Base-by-base conservation (phyloP, 1,139 yeast genomes). In the Yarrowia galli region DNA sequence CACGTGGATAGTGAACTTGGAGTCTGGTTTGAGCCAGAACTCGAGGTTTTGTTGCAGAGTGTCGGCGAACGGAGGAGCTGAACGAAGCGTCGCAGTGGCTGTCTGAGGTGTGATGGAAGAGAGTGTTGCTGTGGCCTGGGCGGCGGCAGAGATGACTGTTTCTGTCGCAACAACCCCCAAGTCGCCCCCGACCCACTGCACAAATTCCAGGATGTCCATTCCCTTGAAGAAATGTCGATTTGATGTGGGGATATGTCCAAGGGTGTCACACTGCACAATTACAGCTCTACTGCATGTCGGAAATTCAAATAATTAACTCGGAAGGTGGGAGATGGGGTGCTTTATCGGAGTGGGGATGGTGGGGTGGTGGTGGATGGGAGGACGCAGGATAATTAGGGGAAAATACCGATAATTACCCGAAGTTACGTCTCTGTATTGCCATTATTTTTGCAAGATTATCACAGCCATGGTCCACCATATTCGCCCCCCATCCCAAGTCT, bases 141-240 rank as follows among this genome's bases (percentile, higher is more conserved):
- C 23, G 8, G 63, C 20, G 15, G 43, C 32, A 2, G 54, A 40
- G 28, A 25, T 45, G 15, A 23, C 36, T n/a, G 66, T 61, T 12
- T 32, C 46, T 4, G 54, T 45, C 7, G 66, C 66, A 8, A 45
- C 56, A 4, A 28, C 66, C 15, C 66, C 54, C 18, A 46, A 12
- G n/a, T 58, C 64, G 25, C 64, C 64, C 18, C 64, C 64, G n/a
- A 58, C 64, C 64, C 64, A 58, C 51, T 61, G 66, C 35, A 61
- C 66, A 23, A 61, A 61, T 48, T 61, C 66, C 66, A 61, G 49
- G 10, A 61, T 22, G 46, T 61, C 66, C 66, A 61, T 61, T 3
- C 15, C 10, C 38, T 12, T n/a, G 16, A 2, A 18, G 8, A 10
- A 20, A 16, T 8, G 42, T 35, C 12, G 43, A 23, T 28, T 28